Percentiles rank a stretch among this genome's conserved stretches.
Conservation (phyloP, 148 eudicot species). For the Polygonum maritimum region DNA sequence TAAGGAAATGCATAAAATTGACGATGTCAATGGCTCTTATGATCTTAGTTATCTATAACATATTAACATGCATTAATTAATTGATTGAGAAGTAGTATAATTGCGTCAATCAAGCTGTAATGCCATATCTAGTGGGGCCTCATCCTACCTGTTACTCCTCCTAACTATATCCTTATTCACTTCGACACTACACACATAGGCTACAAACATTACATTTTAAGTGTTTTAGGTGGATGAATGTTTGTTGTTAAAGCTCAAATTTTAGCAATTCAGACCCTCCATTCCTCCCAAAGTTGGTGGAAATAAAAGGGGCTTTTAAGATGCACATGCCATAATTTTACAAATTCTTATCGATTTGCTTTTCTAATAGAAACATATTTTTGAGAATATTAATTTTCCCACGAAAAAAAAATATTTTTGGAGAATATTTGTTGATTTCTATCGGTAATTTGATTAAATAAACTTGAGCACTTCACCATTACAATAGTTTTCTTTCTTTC, state of each 20-base stretch:
- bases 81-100: neutral
- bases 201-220: neutral
- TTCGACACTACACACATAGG: neutral
- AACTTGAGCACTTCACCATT: no score
- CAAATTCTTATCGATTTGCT: neutral
- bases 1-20: neutral
- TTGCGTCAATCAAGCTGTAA: neutral
- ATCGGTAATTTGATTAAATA: no score
- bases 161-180: neutral
- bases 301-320: neutral
- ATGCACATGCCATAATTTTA: neutral
- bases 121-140: neutral
- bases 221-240: conserved; percentile 1
- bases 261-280: neutral
- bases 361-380: no score
- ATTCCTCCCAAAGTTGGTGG: neutral
- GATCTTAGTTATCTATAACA: neutral
- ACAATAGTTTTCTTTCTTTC: no score
- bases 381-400: no score
- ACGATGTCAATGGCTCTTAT: neutral
- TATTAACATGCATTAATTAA: neutral
- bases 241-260: conserved; percentile 1
- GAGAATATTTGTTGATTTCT: no score
- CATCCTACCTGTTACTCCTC: neutral
- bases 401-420: no score